Conservation (phyloP, 2,329 filamentous ascomycete genomes). For the Teratosphaeria epicoccoides region DNA sequence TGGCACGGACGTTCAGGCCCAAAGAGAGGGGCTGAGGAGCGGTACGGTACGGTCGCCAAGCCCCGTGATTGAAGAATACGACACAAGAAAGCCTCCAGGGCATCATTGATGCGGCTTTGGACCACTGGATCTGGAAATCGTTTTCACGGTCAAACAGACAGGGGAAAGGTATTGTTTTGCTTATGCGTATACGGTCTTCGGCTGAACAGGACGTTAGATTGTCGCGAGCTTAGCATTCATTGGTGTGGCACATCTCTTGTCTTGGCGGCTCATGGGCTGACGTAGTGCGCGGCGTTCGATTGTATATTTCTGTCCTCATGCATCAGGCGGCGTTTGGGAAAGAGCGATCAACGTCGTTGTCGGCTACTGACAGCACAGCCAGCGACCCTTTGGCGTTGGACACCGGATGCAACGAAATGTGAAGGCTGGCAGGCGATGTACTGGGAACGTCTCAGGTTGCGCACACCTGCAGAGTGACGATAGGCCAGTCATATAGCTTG, state of each 20-base stretch:
- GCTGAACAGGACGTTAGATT: neutral
- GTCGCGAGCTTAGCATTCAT: neutral
- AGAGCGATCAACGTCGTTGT: neutral
- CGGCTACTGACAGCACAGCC: neutral
- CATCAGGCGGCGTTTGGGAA: neutral
- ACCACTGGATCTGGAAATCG: neutral
- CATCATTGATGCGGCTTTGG: constrained; percentile 11
- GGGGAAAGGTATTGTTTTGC: neutral
- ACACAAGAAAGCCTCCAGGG: constrained; percentile 12
- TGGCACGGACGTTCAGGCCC: constrained; percentile 16
- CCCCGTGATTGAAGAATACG: constrained; percentile 19
- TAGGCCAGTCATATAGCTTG: neutral
- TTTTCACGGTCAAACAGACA: neutral
- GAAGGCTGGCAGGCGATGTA: neutral
- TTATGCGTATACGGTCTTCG: neutral
- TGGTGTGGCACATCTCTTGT: neutral
- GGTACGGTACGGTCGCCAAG: constrained; percentile 20
- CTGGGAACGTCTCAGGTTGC: neutral
- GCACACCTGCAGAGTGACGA: neutral
- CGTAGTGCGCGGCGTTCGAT: neutral
- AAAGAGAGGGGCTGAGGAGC: constrained; percentile 19
- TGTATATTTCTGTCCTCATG: neutral
- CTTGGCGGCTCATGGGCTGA: neutral
- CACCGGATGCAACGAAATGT: neutral
- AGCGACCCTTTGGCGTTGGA: neutral